Evolutionary conservation across 148 eudicot genomes (phyloP).

Genomic region (Limonium bicolor): DNA sequence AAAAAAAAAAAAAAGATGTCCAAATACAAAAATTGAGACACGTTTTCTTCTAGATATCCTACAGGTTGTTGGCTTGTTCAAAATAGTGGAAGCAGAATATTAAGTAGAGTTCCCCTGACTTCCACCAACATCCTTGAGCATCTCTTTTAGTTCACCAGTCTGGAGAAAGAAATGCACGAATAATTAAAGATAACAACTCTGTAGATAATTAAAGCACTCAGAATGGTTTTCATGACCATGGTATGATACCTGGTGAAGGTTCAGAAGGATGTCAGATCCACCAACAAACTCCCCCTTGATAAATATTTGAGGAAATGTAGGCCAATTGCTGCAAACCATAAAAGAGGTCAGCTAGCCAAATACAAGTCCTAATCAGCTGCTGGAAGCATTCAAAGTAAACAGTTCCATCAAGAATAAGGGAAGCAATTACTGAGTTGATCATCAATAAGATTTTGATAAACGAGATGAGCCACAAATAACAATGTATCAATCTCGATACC

Average conservation of each 20-base stretch:
- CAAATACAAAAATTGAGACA: no score
- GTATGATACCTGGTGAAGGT: conserved; percentile 49
- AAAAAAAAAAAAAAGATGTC: no score
- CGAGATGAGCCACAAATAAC: no score
- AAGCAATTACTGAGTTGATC: neutral
- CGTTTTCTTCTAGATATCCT: no score
- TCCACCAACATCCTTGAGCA: conserved; percentile 24
- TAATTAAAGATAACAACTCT: neutral
- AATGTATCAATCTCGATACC: no score
- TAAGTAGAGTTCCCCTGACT: conserved; percentile 12
- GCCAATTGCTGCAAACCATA: conserved; percentile 49
- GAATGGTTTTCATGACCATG: neutral
- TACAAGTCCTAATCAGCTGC: neutral
- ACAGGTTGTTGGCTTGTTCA: no score
- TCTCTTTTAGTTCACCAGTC: conserved; percentile 44
- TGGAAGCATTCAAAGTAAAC: neutral
- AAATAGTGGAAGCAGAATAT: no score
- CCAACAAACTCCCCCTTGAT: conserved; percentile 74
- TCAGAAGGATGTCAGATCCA: conserved; percentile 69
- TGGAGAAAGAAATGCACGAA: conserved; percentile 11
- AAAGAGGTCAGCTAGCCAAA: neutral
- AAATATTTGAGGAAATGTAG: conserved; percentile 67
- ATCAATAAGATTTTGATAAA: no score
- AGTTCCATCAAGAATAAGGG: neutral
- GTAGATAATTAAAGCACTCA: neutral